A percentile compares a stretch with the other conserved stretches of the same genome.
These are phyloP conservation scores for Castanea mollissima DNA, from an alignment of 306 rosid species.

Conservation along the genomic window DNA sequence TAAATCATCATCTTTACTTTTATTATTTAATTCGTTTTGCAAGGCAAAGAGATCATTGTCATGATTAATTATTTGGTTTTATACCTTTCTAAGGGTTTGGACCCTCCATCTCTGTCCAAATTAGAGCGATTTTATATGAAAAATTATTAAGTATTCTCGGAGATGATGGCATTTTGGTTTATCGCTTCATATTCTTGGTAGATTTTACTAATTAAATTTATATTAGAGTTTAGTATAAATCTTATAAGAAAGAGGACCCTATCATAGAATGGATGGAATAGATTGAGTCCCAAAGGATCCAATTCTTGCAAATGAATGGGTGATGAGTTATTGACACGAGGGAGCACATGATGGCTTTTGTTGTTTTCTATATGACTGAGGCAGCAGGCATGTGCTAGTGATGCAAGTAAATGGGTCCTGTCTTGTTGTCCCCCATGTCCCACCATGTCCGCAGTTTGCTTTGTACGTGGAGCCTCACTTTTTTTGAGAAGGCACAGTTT, in stretches of 20 bases:
- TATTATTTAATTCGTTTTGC: too few species aligned
- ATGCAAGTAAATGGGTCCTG: neutral
- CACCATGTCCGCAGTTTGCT: neutral
- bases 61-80: neutral
- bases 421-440: neutral
- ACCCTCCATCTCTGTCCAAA: neutral
- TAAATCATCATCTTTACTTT: neutral
- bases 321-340: neutral
- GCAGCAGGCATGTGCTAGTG: neutral
- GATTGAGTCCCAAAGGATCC: too few species aligned
- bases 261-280: too few species aligned
- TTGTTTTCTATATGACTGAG: neutral
- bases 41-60: neutral
- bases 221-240: accelerated
- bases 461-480: neutral
- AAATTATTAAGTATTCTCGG: too few species aligned
- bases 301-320: neutral
- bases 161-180: too few species aligned
- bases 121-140: too few species aligned
- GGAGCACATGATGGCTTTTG: neutral
- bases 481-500: neutral
- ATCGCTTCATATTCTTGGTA: accelerated
- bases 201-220: too few species aligned
- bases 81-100: neutral
- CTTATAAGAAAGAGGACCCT: too few species aligned